Evolutionary conservation across 2,329 filamentous ascomycete genomes (phyloP), one percentile per base, ranked within the genome.

Genomic region (Xylaria sp.): DNA sequence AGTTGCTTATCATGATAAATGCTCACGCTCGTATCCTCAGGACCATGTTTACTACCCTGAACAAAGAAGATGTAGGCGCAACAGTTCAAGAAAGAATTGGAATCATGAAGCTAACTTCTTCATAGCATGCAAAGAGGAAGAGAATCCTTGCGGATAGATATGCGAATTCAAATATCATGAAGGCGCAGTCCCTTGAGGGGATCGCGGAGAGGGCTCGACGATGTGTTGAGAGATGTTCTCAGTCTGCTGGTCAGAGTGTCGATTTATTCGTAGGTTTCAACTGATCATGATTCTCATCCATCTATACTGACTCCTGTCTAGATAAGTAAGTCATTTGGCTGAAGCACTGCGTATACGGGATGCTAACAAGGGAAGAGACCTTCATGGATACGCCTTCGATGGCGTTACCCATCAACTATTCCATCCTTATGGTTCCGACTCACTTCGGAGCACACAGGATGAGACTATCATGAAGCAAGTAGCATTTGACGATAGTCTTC

Each of bases 371-470:
- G 7, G 42, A 30, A 13, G 66, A 70, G 76, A 72, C 19, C 75
- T 89, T 1, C 87, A 90, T 63, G 81, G 86, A 30, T 90, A 87
- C 69, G 86, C 87, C 0, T 83, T 88, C 56, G 87, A 90, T 68
- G 88, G 86, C 66, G 80, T 85, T 34, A 87, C 85, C 0, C 83
- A 88, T 66, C 85, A 88, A 64, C 77, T 90, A n/a, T 88, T 90
- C 68, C 83, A 87, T 57, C 85, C 86, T 0, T 78, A 83, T 59
- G 86, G 86, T 1, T 82, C 83, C 1, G 77, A 85, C 61, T 87
- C 85, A 7, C 76, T 89, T 1, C 76, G 80, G 35, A 73, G 78
- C 16, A 65, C 74, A 37, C 69, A 78, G n/a, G 84, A 89, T 58
- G 81, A 84, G 62, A 77, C 81, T 11, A 81, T 90, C 71, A 88